Percentiles rank a stretch among this genome's conserved stretches.
Conservation (phyloP, 176 grass and related monocot genomes). For the Cenchrus fungigraminus region DNA sequence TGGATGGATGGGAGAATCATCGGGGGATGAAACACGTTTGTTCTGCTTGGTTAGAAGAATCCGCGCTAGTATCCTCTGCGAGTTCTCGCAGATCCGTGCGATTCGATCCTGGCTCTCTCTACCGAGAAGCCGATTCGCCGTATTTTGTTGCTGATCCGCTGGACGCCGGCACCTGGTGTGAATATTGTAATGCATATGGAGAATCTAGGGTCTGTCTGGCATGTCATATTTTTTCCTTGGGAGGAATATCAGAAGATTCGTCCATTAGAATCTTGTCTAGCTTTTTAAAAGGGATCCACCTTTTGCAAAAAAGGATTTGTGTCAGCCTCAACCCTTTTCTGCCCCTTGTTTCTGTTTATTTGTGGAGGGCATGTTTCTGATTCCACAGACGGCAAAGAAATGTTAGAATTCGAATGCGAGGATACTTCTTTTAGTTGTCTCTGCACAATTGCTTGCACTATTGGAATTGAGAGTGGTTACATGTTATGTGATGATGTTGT, state of each 20-base stretch:
- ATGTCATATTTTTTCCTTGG: not conserved
- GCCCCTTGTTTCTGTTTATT: not conserved
- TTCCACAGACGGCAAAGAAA: not conserved
- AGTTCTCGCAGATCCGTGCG: slow-evolving; percentile 29
- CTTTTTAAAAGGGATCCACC: slow-evolving; percentile 22
- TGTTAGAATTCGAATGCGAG: not conserved
- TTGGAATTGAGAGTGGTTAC: not conserved
- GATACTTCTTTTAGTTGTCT: no score
- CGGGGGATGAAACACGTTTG: not conserved
- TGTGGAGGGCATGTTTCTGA: not conserved
- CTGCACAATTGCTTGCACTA: no score
- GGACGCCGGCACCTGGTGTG: not conserved
- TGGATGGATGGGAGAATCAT: not conserved
- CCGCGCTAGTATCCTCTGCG: not conserved
- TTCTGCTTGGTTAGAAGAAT: not conserved
- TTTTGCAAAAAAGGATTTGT: not conserved
- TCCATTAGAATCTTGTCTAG: slow-evolving; percentile 10
- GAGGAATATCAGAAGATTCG: slow-evolving; percentile 8
- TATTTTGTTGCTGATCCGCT: not conserved
- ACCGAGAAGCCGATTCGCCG: not conserved
- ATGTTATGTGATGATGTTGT: not conserved
- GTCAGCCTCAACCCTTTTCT: not conserved
- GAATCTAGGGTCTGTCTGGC: slow-evolving; percentile 19
- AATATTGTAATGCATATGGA: slow-evolving; percentile 31
- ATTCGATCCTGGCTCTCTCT: not conserved